These are phyloP conservation scores for Calonectria henricotiae DNA, from an alignment of 2,329 filamentous ascomycete genomes.

Conservation along the genomic window DNA sequence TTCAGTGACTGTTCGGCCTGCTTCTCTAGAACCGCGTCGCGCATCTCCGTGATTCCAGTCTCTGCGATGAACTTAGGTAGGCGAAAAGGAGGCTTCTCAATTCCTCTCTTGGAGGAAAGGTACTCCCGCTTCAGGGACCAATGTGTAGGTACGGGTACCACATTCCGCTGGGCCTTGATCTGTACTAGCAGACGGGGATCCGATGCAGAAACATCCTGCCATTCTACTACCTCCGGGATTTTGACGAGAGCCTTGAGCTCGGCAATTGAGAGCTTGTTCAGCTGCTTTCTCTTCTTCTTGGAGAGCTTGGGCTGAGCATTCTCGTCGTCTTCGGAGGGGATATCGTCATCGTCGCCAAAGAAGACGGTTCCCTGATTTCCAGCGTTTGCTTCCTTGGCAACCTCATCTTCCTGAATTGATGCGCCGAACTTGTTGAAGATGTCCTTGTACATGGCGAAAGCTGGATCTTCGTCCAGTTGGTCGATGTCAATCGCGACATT, in stretches of 20 bases:
- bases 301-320: constrained; percentile 81
- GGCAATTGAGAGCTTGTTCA: constrained; percentile 93
- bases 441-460: constrained; percentile 87
- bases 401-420: constrained; percentile 74
- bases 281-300: constrained; percentile 94
- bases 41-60: constrained; percentile 98
- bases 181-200: constrained; percentile 92
- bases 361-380: constrained; percentile 89
- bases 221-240: constrained; percentile 96
- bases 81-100: constrained; percentile 94
- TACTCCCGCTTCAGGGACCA: constrained; percentile 99
- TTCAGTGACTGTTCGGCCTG: constrained; percentile 93
- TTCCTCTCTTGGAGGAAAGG: constrained; percentile 94
- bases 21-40: constrained; percentile 95
- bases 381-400: constrained; percentile 76
- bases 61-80: constrained; percentile 97
- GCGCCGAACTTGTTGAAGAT: constrained; percentile 87
- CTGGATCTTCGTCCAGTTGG: constrained; percentile 77
- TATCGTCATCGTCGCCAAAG: constrained; percentile 87
- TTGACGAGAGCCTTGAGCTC: constrained; percentile 93
- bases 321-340: constrained; percentile 88
- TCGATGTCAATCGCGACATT: constrained; percentile 75
- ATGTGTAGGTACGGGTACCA: constrained; percentile 93
- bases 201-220: constrained; percentile 94
- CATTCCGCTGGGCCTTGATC: constrained; percentile 95